These are phyloP conservation scores for Gloeostereum incarnatum DNA, from an alignment of 768 basidiomycete genomes.

Conservation along the genomic window DNA sequence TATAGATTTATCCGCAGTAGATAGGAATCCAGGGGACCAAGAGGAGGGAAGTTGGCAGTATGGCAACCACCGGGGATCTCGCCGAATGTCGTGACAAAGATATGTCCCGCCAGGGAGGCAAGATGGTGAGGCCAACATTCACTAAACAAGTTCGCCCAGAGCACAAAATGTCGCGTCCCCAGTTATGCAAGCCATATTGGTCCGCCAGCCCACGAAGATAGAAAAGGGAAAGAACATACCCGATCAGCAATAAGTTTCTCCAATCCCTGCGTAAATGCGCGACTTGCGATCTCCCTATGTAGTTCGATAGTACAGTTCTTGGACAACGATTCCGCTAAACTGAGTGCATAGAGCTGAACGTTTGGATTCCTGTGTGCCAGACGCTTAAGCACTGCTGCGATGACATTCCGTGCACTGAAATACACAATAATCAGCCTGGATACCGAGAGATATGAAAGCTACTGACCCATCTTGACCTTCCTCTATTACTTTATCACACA, in stretches of 20 bases:
- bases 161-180: no score
- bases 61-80: no score
- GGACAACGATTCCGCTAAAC: conserved; percentile 78
- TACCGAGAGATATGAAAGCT: conserved; percentile 1
- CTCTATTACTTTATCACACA: conserved; percentile 95
- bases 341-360: conserved; percentile 90
- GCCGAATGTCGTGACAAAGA: no score
- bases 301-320: conserved; percentile 85
- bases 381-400: conserved; percentile 81
- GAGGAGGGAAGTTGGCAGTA: no score
- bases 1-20: no score
- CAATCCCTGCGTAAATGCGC: conserved; percentile 84
- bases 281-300: conserved; percentile 79
- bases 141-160: no score
- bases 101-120: no score
- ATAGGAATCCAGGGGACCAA: no score
- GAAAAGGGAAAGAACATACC: conserved; percentile 30
- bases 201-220: background rate
- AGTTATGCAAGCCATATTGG: no score
- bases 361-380: conserved; percentile 92
- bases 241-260: conserved; percentile 86
- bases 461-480: conserved; percentile 81
- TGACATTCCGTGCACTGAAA: conserved; percentile 77
- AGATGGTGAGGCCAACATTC: no score
- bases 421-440: conserved; percentile 2